Evolutionary conservation across 148 eudicot genomes (phyloP), one percentile per base, ranked within the genome.

Genomic region (Polygonum aviculare): DNA sequence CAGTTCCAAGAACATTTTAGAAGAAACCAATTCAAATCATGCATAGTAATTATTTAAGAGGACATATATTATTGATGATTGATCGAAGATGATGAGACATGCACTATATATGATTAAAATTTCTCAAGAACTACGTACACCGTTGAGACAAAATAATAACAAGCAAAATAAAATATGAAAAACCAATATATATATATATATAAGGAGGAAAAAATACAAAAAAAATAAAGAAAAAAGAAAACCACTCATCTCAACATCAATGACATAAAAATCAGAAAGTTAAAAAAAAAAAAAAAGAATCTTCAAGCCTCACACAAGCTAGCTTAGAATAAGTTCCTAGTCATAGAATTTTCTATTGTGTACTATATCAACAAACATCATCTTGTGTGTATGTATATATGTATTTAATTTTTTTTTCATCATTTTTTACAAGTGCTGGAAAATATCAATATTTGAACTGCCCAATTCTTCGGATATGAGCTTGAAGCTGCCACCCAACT

Each of bases 191-290:
- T 55, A 55, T 55, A 18, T 3, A 50, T 39, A 39, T 39, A 39
- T 5, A 45, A 6, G 19, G n/a, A 54, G 7, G 19, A 26, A 38
- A 5, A 11, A 16, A 26, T 26, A 26, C 31, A 26, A 31, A 60
- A 60, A 26, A 59, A 26, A 54, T 7, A n/a, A 67, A 12, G 36
- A 21, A 8, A 59, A 59, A 21, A 3, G 0, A 14, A 67, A 16
- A 35, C 38, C 45, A 36, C 72, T 67, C 72, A 14, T 45, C 40
- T 31, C 70, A 63, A 65, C 36, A 65, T 36, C 71, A 65, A 65
- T 65, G 8, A 65, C 36, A 59, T 51, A 33, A 35, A 65, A 65
- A 65, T 36, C 41, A 14, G 33, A 63, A 63, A 55, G 0, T 7
- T 0, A 21, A 51, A 9, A 14, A 63, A 65, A 65, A 21, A 51